phyloP scores from a whole-genome alignment of 1,284 basidiomycete genomes.

The Sparassis latifolia region DNA sequence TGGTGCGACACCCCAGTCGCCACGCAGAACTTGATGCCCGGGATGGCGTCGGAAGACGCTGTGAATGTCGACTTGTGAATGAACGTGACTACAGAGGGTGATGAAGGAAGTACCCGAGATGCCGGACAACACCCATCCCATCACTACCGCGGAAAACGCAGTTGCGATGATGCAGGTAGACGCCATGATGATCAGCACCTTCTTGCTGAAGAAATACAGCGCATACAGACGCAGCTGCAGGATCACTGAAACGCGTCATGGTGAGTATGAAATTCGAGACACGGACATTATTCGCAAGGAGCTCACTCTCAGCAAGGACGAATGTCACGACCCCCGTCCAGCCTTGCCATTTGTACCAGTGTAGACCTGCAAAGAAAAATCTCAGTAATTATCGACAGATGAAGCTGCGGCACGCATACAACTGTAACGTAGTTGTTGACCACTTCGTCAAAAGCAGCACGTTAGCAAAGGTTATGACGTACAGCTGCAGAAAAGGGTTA shows the following conservation, averaged over 20 bases:
- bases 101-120: conserved; percentile 29
- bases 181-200: conserved; percentile 39
- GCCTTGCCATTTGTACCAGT: conserved; percentile 52
- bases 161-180: conserved; percentile 33
- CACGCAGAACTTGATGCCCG: conserved; percentile 34
- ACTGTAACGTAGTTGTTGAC: too few species aligned
- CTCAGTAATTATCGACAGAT: neutral
- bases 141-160: conserved; percentile 37
- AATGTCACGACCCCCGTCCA: conserved; percentile 47
- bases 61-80: neutral
- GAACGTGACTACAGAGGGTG: neutral
- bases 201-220: conserved; percentile 47
- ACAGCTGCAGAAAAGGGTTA: too few species aligned
- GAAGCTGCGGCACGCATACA: too few species aligned
- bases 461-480: too few species aligned
- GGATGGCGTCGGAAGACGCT: conserved; percentile 19
- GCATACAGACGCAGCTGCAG: conserved; percentile 60
- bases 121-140: conserved; percentile 31
- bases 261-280: neutral
- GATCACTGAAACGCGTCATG: conserved; percentile 33
- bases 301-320: conserved; percentile 46
- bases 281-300: neutral
- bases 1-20: conserved; percentile 30
- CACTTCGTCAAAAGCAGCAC: too few species aligned
- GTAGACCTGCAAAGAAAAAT: conserved; percentile 25